A percentile compares a stretch with the other conserved stretches of the same genome.
Evolutionary conservation across 2,329 filamentous ascomycete species (phyloP).

Genomic region (Microsporum canis): DNA sequence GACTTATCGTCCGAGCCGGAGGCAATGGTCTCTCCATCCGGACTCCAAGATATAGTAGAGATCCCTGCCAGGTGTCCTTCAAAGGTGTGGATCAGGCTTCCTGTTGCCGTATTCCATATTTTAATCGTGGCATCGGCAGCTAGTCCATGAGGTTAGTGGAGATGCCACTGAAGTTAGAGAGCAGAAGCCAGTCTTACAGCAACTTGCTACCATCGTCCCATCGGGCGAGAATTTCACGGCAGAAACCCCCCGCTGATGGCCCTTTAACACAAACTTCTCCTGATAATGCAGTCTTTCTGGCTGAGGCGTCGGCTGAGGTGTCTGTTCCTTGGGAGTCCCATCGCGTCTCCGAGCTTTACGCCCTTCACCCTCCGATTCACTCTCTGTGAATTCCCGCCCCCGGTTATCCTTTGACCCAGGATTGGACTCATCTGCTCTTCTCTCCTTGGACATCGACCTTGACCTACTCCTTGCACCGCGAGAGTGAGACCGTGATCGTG

Average conservation of each 20-base stretch:
- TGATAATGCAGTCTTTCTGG: slow-evolving; percentile 55
- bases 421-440: slow-evolving; percentile 5
- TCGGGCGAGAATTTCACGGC: slow-evolving; percentile 86
- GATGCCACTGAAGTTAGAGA: slow-evolving; percentile 6
- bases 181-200: slow-evolving; percentile 41
- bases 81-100: slow-evolving; percentile 72
- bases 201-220: slow-evolving; percentile 77
- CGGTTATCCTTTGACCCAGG: slow-evolving; percentile 2
- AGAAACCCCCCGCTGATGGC: slow-evolving; percentile 68
- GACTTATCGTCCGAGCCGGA: slow-evolving; percentile 93
- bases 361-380: slow-evolving; percentile 16
- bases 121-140: slow-evolving; percentile 81
- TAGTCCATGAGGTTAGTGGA: slow-evolving; percentile 19
- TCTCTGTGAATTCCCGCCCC: slow-evolving; percentile 10
- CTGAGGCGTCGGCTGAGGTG: slow-evolving; percentile 35
- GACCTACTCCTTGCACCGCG: not conserved
- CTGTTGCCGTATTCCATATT: slow-evolving; percentile 74
- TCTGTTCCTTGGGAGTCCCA: slow-evolving; percentile 16
- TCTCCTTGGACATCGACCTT: not conserved
- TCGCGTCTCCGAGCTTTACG: not conserved
- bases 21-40: slow-evolving; percentile 75
- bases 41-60: slow-evolving; percentile 86
- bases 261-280: slow-evolving; percentile 58
- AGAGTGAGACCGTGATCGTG: slow-evolving; percentile 17
- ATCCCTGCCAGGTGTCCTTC: slow-evolving; percentile 90